Base-by-base conservation (phyloP, 495 filamentous ascomycete species). In the Acidomyces sp. region DNA sequence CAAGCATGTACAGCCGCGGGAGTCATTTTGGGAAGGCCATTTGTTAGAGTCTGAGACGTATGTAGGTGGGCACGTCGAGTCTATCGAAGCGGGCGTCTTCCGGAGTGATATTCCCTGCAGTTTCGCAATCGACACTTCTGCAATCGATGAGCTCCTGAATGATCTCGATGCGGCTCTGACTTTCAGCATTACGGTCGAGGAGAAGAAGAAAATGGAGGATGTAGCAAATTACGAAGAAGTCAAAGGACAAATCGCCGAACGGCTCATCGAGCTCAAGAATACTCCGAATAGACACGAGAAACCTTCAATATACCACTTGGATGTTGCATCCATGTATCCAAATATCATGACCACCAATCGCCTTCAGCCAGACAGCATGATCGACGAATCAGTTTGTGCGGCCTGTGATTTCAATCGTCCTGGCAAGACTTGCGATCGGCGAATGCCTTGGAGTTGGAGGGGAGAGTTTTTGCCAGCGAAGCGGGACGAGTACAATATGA, bases 281-380 rank as follows among this genome's bases (percentile, higher is more conserved):
- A 85, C 79, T 0, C 87, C 90, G 0, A 80, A 82, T 44, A 67
- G 90, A 37, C 71, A 68, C 43, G 90, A 99, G 55, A 68, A 76
- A 19, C 90, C 90, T 1, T 78, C 84, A 24, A 99, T 99, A 39
- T 99, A 99, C 60, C 90, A 99, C 67, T 67, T 99, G 56, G 90
- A 99, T 52, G 90, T 99, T 33, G 90, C 90, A 12, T 93, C 90
- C 37, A 99, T 99, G 90, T 99, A 99, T 59, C 90, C 90, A 13
- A 99, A 99, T 57, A 99, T 99, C 61, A 99, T 99, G 92, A 96
- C 90, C 3, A 99, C 92, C 7, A 99, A 99, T 55, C 83, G 90
- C 52, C 62, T 99, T 22, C 90, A 99, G 41, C 90, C 90, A 1
- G 90, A 99, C 57, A 96, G 92, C 3, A 90, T 99, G 85, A 93